A percentile compares a stretch with the other conserved stretches of the same genome.
These are phyloP conservation scores for Coemansia nantahalensis DNA, from an alignment of 192 early-diverging fungal genomes.

Conservation along the genomic window DNA sequence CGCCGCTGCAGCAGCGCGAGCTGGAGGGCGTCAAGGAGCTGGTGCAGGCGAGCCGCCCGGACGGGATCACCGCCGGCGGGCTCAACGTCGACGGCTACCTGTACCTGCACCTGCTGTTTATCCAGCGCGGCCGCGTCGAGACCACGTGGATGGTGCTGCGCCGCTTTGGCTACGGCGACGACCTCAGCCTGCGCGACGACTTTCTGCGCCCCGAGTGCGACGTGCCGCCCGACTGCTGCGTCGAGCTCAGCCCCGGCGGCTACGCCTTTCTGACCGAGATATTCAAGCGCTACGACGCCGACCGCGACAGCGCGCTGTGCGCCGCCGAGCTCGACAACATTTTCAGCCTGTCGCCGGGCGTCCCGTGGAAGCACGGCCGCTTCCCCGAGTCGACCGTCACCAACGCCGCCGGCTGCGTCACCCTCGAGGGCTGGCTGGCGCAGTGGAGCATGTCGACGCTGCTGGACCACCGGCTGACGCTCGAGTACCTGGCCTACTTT, in stretches of 20 bases:
- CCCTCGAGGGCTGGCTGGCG: constrained; percentile 95
- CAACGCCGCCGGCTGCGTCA: constrained; percentile 84
- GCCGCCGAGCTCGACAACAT: constrained; percentile 78
- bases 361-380: constrained; percentile 87
- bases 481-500: constrained; percentile 95
- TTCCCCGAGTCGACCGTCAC: constrained; percentile 92
- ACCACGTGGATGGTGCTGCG: constrained; percentile 80
- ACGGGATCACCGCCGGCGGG: too few relatives aligned
- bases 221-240: constrained; percentile 85
- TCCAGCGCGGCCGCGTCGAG: too few relatives aligned
- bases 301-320: constrained; percentile 95
- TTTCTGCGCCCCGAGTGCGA: constrained; percentile 86
- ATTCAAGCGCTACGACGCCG: constrained; percentile 92
- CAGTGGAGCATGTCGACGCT: constrained; percentile 99
- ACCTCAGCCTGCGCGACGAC: constrained; percentile 87
- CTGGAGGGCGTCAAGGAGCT: too few relatives aligned
- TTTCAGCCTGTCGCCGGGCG: constrained; percentile 86
- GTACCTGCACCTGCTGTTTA: too few relatives aligned
- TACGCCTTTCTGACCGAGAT: constrained; percentile 95
- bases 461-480: constrained; percentile 82
- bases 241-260: constrained; percentile 90
- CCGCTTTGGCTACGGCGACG: constrained; percentile 96
- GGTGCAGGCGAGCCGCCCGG: too few relatives aligned
- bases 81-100: too few relatives aligned
- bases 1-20: too few relatives aligned